Evolutionary conservation across 1,284 basidiomycete species (phyloP).

Genomic region (Fistulina hepatica): DNA sequence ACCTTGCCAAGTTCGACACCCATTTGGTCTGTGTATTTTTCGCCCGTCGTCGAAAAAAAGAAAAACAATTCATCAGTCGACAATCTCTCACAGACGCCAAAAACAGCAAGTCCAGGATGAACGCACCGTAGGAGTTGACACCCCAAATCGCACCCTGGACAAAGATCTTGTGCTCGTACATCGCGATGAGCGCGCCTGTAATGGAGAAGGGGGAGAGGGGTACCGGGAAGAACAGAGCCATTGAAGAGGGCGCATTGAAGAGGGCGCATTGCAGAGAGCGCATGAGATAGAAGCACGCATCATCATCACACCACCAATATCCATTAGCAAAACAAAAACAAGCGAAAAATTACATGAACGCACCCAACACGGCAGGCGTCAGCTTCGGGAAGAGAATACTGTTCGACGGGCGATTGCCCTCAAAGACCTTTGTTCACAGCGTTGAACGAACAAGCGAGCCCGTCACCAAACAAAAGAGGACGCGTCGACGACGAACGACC

Average conservation of each 20-base stretch:
- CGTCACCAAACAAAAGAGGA: too few species aligned
- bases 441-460: too few species aligned
- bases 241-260: too few species aligned
- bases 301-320: too few species aligned
- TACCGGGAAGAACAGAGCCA: not conserved
- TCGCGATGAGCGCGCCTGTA: slow-evolving; percentile 66
- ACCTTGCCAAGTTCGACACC: slow-evolving; percentile 96
- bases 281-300: too few species aligned
- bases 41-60: slow-evolving; percentile 1
- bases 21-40: slow-evolving; percentile 62
- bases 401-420: slow-evolving; percentile 96
- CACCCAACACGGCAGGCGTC: slow-evolving; percentile 82
- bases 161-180: slow-evolving; percentile 99
- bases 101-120: too few species aligned
- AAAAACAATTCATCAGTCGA: too few species aligned
- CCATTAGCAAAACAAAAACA: not conserved
- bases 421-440: slow-evolving; percentile 99
- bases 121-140: slow-evolving; percentile 90
- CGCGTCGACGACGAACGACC: too few species aligned
- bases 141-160: slow-evolving; percentile 96
- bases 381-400: slow-evolving; percentile 91
- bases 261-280: too few species aligned
- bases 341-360: slow-evolving; percentile 7
- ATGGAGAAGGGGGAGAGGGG: not conserved
- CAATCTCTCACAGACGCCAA: too few species aligned